phyloP scores from a whole-genome alignment of 2,329 filamentous ascomycete genomes.

The Sporothrix dimorphospora region DNA sequence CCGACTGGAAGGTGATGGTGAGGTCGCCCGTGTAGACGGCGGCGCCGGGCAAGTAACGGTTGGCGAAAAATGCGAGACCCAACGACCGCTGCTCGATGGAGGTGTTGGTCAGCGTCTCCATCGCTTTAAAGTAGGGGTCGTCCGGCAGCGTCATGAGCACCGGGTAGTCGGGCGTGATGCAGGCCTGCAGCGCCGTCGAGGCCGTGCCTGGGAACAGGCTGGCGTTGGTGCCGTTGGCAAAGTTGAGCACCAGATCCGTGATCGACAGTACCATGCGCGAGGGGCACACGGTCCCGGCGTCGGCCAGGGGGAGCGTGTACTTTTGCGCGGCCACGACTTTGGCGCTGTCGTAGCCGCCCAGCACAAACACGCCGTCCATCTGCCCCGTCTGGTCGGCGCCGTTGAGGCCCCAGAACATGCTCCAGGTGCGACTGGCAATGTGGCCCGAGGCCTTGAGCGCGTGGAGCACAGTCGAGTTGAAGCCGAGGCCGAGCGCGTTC shows the following conservation, averaged over 20 bases:
- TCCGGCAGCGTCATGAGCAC: slow-evolving; percentile 33
- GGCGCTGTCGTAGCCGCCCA: slow-evolving; percentile 39
- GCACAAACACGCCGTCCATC: slow-evolving; percentile 37
- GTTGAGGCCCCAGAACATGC: slow-evolving; percentile 41
- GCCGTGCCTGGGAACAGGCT: slow-evolving; percentile 36
- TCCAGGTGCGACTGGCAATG: slow-evolving; percentile 40
- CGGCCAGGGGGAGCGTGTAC: slow-evolving; percentile 34
- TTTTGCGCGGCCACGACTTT: slow-evolving; percentile 33
- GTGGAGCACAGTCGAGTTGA: slow-evolving; percentile 40
- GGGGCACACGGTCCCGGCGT: slow-evolving; percentile 32
- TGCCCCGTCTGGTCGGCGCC: slow-evolving; percentile 29
- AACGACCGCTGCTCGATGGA: slow-evolving; percentile 27
- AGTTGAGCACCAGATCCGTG: slow-evolving; percentile 40
- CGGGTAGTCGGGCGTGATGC: slow-evolving; percentile 35
- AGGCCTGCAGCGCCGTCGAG: slow-evolving; percentile 31
- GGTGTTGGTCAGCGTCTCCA: slow-evolving; percentile 21
- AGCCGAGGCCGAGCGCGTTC: slow-evolving; percentile 37
- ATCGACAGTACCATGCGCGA: slow-evolving; percentile 39
- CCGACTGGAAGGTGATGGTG: slow-evolving; percentile 32
- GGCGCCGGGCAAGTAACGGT: neutral
- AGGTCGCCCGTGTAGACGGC: slow-evolving; percentile 29
- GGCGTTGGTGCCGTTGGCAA: slow-evolving; percentile 40
- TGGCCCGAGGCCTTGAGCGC: slow-evolving; percentile 36
- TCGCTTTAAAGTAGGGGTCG: slow-evolving; percentile 33
- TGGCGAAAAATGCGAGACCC: slow-evolving; percentile 24